Evolutionary conservation across 2,329 filamentous ascomycete genomes (phyloP).

Genomic region (Mollisiaceae sp.): DNA sequence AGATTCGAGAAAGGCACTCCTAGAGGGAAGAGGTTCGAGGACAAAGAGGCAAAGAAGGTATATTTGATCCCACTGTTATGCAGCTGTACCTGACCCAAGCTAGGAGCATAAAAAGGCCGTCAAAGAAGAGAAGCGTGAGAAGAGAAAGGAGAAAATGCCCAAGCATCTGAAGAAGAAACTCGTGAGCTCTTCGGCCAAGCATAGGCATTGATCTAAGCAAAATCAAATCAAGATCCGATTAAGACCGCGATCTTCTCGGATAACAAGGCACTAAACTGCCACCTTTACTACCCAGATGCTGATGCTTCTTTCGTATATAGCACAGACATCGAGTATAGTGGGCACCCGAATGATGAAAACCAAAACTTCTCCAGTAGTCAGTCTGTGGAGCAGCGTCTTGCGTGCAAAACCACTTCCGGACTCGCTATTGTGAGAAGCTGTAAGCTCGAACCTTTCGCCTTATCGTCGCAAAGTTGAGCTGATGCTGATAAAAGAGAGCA

Average conservation of each 20-base stretch:
- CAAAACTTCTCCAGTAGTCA: conserved; percentile 29
- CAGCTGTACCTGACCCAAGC: conserved; percentile 20
- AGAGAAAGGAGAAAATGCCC: conserved; percentile 93
- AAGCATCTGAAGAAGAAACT: conserved; percentile 95
- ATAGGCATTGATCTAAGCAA: conserved; percentile 38
- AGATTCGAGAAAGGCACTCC: conserved; percentile 70
- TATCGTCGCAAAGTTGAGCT: conserved; percentile 17
- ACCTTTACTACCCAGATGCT: neutral
- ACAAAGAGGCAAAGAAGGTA: conserved; percentile 87
- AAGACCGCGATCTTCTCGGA: neutral
- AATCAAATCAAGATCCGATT: conserved; percentile 8
- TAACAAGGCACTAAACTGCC: neutral
- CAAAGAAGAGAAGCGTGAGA: conserved; percentile 94
- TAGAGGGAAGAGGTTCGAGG: conserved; percentile 83
- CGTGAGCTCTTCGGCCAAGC: conserved; percentile 56
- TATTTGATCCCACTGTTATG: neutral
- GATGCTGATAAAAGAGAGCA: conserved; percentile 44
- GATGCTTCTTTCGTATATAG: neutral
- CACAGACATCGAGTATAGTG: neutral
- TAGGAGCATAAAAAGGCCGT: conserved; percentile 82
- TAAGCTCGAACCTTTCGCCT: conserved; percentile 16
- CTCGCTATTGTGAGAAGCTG: conserved; percentile 30
- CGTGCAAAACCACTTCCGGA: conserved; percentile 33
- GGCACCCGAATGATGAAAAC: conserved; percentile 39
- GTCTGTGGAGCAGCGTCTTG: conserved; percentile 32